Percentiles rank a stretch among this genome's conserved stretches.
Conservation (phyloP, 2,329 filamentous ascomycete genomes). For the Bipolaris cookei region DNA sequence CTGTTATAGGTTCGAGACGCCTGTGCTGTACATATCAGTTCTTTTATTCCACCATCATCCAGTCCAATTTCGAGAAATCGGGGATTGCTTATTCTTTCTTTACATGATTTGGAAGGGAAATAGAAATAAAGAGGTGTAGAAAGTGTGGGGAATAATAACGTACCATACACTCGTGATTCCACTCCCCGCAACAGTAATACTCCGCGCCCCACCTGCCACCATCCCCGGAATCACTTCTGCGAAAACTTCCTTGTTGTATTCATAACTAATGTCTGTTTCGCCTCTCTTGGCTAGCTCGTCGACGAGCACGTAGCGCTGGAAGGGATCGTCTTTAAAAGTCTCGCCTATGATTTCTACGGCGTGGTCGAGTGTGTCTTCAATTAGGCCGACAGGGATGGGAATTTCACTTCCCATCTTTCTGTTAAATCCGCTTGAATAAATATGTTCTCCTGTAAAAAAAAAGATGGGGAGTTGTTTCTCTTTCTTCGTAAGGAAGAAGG, state of each 20-base stretch:
- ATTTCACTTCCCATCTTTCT: background rate
- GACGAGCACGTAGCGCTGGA: conserved; percentile 8
- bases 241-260: conserved; percentile 9
- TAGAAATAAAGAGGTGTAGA: no score
- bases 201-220: conserved; percentile 5
- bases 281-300: conserved; percentile 1
- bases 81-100: no score
- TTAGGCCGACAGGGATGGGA: conserved; percentile 5
- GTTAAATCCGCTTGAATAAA: background rate
- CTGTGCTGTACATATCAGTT: background rate
- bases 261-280: background rate
- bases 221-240: background rate
- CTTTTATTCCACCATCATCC: background rate
- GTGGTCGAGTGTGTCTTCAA: conserved; percentile 13
- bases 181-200: conserved; percentile 9
- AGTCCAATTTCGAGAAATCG: background rate
- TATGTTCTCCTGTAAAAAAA: background rate
- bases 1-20: background rate
- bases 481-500: background rate
- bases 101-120: no score
- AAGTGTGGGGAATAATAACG: background rate
- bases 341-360: conserved; percentile 10
- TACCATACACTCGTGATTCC: conserved; percentile 16
- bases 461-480: no score
- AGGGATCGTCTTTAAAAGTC: conserved; percentile 8